These are phyloP conservation scores for Streptanthus diversifolius DNA, from an alignment of 345 rosid species.

Conservation along the genomic window DNA sequence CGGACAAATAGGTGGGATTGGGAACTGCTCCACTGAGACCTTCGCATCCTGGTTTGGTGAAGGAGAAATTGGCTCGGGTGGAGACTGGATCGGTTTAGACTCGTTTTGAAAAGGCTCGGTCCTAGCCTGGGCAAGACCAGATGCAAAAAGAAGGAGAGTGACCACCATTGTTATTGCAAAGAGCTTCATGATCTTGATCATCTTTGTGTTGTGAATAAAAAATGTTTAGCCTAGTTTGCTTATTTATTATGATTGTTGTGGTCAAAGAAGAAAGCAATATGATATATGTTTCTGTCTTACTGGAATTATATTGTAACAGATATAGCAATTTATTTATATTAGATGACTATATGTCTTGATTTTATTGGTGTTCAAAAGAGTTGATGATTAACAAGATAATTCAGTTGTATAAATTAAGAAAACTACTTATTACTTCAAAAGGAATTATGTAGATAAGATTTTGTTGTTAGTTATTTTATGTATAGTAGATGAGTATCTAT, in stretches of 20 bases:
- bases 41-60: background rate
- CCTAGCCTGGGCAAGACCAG: background rate
- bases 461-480: too few relatives aligned
- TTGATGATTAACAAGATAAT: too few relatives aligned
- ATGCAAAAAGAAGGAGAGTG: background rate
- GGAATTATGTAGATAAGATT: too few relatives aligned
- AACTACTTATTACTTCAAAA: too few relatives aligned
- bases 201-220: background rate
- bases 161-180: background rate
- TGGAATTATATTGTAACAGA: too few relatives aligned
- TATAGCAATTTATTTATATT: too few relatives aligned
- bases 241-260: constrained; percentile 14
- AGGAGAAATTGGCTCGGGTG: background rate
- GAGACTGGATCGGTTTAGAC: background rate
- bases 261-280: background rate
- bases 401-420: too few relatives aligned
- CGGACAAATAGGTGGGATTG: background rate
- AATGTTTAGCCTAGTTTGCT: background rate
- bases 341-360: too few relatives aligned
- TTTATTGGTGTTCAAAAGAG: too few relatives aligned
- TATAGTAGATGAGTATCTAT: too few relatives aligned
- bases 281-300: too few relatives aligned
- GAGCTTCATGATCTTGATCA: constrained; percentile 6
- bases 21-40: background rate
- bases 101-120: background rate